These are phyloP conservation scores for Tricholoma saponaceum DNA, from an alignment of 768 basidiomycete species.

Conservation along the genomic window DNA sequence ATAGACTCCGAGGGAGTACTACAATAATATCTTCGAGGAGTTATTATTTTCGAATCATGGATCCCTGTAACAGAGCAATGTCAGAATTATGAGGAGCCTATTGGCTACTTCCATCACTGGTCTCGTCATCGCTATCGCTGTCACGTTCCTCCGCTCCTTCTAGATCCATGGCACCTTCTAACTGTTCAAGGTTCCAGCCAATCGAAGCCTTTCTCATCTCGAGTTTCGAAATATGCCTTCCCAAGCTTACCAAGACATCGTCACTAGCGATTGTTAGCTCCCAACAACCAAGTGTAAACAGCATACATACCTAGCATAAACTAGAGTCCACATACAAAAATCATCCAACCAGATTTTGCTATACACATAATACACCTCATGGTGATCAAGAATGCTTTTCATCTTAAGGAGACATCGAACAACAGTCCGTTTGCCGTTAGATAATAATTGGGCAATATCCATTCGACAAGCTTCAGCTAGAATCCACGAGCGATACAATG, in stretches of 20 bases:
- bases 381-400: constrained; percentile 72
- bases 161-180: constrained; percentile 54
- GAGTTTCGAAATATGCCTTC: constrained; percentile 32
- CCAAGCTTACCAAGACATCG: constrained; percentile 43
- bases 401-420: constrained; percentile 66
- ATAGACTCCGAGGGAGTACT: no score
- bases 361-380: constrained; percentile 87
- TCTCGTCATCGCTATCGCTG: constrained; percentile 74
- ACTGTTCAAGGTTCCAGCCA: constrained; percentile 67
- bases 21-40: no score
- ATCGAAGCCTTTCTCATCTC: constrained; percentile 49
- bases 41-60: no score
- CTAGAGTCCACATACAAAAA: constrained; percentile 77
- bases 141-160: constrained; percentile 26
- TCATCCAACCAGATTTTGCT: constrained; percentile 86
- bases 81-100: neutral
- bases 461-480: constrained; percentile 64
- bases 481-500: constrained; percentile 74
- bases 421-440: constrained; percentile 57
- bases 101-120: constrained; percentile 14
- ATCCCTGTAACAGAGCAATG: neutral
- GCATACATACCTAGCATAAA: constrained; percentile 57
- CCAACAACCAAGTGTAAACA: neutral
- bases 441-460: constrained; percentile 59
- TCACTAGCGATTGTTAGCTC: constrained; percentile 42